Conservation (phyloP, 2,329 filamentous ascomycete genomes). For the Emydomyces testavorans region DNA sequence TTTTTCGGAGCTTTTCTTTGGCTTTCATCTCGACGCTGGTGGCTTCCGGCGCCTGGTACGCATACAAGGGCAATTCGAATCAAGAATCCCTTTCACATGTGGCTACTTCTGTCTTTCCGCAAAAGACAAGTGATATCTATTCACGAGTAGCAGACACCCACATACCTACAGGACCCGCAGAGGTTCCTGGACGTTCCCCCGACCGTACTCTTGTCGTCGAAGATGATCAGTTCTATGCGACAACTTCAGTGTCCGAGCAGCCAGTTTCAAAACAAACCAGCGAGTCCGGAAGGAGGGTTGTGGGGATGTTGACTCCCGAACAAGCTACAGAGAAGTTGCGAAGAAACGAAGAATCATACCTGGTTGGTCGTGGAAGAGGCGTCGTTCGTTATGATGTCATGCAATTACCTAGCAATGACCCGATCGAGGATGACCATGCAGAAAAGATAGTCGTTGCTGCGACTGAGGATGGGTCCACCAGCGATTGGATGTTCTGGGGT, state of each 20-base stretch:
- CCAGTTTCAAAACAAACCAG: conserved; percentile 81
- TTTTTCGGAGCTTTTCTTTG: conserved; percentile 39
- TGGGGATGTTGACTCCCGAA: conserved; percentile 94
- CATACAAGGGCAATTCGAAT: conserved; percentile 30
- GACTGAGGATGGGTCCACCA: conserved; percentile 47
- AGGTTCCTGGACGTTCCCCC: conserved; percentile 43
- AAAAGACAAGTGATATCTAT: conserved; percentile 12
- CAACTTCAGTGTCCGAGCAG: conserved; percentile 70
- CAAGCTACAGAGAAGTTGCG: conserved; percentile 84
- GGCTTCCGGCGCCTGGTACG: conserved; percentile 40
- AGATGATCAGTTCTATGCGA: conserved; percentile 79
- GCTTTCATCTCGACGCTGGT: conserved; percentile 39
- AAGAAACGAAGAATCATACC: conserved; percentile 80
- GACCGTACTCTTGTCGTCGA: conserved; percentile 70
- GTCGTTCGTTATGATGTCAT: conserved; percentile 91
- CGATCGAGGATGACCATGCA: conserved; percentile 95
- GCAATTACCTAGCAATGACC: conserved; percentile 90
- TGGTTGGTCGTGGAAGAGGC: conserved; percentile 77
- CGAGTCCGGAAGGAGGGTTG: conserved; percentile 68
- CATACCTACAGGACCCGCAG: conserved; percentile 21
- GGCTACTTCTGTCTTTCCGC: conserved; percentile 4
- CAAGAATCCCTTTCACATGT: conserved; percentile 14
- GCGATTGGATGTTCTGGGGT: conserved; percentile 99
- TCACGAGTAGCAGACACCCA: conserved; percentile 13
- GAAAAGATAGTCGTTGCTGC: conserved; percentile 87